Evolutionary conservation across 2,329 filamentous ascomycete species (phyloP).

Genomic region (Claviceps sp.): DNA sequence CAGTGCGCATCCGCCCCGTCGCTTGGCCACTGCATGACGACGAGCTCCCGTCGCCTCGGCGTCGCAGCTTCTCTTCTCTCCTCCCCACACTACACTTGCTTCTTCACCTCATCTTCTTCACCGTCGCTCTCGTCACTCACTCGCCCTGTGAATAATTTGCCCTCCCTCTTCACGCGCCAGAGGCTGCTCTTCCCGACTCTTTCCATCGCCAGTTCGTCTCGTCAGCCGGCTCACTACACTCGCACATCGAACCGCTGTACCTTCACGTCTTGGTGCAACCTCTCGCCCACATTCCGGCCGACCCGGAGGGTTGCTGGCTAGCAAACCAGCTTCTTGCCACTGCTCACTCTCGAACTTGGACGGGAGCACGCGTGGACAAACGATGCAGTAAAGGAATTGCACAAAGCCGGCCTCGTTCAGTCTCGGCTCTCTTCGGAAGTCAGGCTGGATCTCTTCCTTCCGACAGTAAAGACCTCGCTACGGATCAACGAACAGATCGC

Average conservation of each 20-base stretch:
- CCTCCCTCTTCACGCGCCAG: neutral
- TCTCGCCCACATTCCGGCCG: neutral
- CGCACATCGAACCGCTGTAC: neutral
- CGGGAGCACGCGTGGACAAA: neutral
- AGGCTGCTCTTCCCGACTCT: neutral
- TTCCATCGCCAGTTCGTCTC: neutral
- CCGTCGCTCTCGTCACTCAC: neutral
- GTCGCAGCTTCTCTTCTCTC: neutral
- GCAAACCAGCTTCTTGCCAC: neutral
- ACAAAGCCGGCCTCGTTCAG: neutral
- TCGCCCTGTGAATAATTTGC: too few relatives aligned
- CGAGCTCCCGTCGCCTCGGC: neutral
- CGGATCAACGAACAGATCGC: neutral
- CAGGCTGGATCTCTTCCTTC: neutral
- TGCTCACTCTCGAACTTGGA: neutral
- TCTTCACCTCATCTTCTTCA: neutral
- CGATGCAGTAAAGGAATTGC: neutral
- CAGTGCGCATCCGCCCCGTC: too few relatives aligned
- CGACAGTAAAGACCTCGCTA: too few relatives aligned
- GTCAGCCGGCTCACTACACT: neutral
- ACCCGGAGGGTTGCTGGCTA: slow-evolving; percentile 1
- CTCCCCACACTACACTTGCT: neutral
- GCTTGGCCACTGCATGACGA: neutral
- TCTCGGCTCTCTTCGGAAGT: neutral
- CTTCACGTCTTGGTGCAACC: neutral